Evolutionary conservation across 129 eudicot genomes (phyloP).

Genomic region (Helianthus tuberosus): DNA sequence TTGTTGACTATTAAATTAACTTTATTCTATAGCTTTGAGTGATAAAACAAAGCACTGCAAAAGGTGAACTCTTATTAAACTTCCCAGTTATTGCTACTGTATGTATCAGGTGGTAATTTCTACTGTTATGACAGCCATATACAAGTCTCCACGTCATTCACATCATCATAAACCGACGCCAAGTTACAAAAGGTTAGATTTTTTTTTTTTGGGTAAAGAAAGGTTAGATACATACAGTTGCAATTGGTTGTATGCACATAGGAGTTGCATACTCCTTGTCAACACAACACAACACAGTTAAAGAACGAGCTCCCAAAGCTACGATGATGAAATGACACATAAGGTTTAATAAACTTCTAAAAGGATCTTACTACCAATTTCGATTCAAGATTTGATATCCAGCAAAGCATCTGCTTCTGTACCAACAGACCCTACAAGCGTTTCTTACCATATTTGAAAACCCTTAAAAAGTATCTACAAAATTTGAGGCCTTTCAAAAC

Average conservation of each 20-base stretch:
- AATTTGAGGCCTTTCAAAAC: conserved; percentile 12
- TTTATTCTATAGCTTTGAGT: no score
- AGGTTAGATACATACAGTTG: not conserved
- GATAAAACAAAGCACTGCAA: no score
- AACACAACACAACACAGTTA: no score
- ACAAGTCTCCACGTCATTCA: not conserved
- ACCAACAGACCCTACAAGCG: conserved; percentile 25
- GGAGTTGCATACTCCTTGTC: no score
- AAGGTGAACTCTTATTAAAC: not conserved
- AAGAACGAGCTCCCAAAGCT: no score
- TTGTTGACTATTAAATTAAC: no score
- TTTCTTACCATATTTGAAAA: conserved; percentile 33
- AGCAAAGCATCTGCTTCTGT: conserved; percentile 3
- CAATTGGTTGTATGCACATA: no score
- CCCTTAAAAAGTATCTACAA: conserved; percentile 35
- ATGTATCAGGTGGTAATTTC: not conserved
- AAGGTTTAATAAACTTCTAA: not conserved
- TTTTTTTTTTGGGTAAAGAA: no score
- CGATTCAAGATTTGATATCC: conserved; percentile 25
- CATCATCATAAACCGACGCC: not conserved
- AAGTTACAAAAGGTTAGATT: no score
- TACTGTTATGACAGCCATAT: not conserved
- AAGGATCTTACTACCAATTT: not conserved
- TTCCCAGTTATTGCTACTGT: not conserved
- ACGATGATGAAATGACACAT: not conserved